Base-by-base conservation (phyloP, 164 flowering plant genomes). In the Vitis cinerea region DNA sequence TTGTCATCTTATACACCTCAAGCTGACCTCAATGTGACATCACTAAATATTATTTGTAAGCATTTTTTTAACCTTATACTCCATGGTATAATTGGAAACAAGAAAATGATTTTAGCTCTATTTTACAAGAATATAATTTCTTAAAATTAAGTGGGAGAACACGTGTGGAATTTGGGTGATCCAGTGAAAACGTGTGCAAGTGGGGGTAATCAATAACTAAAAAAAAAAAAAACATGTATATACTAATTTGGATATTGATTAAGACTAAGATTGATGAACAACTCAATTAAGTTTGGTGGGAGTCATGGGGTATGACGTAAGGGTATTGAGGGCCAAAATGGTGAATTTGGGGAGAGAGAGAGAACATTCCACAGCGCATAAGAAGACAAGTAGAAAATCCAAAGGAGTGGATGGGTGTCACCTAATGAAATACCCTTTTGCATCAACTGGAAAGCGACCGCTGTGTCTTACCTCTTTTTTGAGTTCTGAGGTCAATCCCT, bases 361-460 rank as follows among this genome's bases (percentile, higher is more conserved):
- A 49, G 72, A 74, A 71, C 74, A 74, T 74, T 65, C 70, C 50
- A 50, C 1, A 9, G 5, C 1, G 14, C 65, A 70, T 27, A 73
- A 82, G 50, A 74, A 56, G 76, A 82, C 81, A 77, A 77, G 23
- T 2, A 75, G 57, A 63, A 75, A 74, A 71, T 66, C 78, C 83
- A 77, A 70, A 47, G 61, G 59, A 60, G 73, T 71, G 67, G 71
- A 54, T 66, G 77, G 74, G 66, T 37, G 48, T 75, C 67, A 73
- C 71, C 72, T 63, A 63, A 64, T 66, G 30, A 62, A 62, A 55
- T 11, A 19, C 23, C 29, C 59, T 63, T 72, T 55, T 61, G 47
- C 30, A 37, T 50, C 51, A 68, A 63, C 44, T 17, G 12, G 66
- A 67, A 50, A 64, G 58, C 27, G 68, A 68, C 68, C 52, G 52